These are phyloP conservation scores for Aurifilum marmelostoma DNA, from an alignment of 2,329 filamentous ascomycete species.

Conservation along the genomic window DNA sequence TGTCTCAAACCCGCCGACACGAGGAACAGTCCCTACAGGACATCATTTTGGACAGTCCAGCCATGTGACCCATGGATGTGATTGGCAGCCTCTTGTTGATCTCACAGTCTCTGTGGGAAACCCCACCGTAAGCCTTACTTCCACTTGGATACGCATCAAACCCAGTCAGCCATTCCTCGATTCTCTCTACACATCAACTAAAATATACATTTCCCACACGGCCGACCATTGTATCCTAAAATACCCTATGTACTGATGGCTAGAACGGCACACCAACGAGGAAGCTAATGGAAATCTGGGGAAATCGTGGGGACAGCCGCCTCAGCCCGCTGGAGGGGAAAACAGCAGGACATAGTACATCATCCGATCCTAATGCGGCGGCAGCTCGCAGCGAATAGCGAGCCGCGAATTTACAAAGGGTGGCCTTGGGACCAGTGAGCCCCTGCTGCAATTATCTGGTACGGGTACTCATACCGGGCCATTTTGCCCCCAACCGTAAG, in stretches of 20 bases:
- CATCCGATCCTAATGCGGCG: conserved; percentile 1
- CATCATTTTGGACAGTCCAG: not conserved
- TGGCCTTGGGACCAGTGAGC: not conserved
- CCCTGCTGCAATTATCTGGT: not conserved
- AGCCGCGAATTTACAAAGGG: not conserved
- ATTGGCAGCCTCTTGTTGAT: not conserved
- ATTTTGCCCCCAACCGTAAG: not conserved
- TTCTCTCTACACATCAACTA: not conserved
- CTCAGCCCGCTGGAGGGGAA: not conserved
- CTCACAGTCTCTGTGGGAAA: not conserved
- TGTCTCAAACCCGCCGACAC: too few species aligned
- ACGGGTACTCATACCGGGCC: not conserved
- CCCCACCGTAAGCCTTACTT: not conserved
- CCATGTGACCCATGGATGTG: not conserved
- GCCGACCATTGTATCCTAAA: not conserved
- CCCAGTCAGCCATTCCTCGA: not conserved
- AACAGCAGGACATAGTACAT: not conserved
- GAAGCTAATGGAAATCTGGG: not conserved
- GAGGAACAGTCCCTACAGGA: not conserved
- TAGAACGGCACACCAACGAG: not conserved
- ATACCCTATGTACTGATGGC: not conserved
- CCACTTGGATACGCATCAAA: not conserved
- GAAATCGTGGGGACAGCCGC: conserved; percentile 8
- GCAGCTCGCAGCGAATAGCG: not conserved
- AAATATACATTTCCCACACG: too few species aligned